These are phyloP conservation scores for Diaporthe velutina DNA, from an alignment of 2,329 filamentous ascomycete species.

Conservation along the genomic window DNA sequence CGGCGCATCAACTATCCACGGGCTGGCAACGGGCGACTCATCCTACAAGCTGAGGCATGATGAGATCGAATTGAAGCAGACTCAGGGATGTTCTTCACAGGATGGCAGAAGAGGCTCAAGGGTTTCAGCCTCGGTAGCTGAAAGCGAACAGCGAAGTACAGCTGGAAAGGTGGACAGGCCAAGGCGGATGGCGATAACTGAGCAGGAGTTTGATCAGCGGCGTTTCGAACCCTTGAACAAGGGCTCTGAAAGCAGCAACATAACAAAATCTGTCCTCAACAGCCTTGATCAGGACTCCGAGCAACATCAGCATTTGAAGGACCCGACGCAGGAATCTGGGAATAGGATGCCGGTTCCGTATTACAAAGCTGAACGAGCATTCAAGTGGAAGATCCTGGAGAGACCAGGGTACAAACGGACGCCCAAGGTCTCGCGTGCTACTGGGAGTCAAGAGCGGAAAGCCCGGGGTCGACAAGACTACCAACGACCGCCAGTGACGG, in stretches of 20 bases:
- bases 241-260: not conserved
- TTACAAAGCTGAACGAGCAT: not conserved
- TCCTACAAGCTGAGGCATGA: not conserved
- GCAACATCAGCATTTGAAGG: not conserved
- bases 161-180: not conserved
- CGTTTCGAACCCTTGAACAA: no score
- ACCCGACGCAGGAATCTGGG: not conserved
- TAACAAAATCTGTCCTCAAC: not conserved
- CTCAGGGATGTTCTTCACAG: not conserved
- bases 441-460: not conserved
- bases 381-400: conserved; percentile 13
- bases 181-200: conserved; percentile 18
- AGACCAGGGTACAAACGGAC: not conserved
- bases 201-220: not conserved
- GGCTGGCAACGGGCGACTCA: not conserved
- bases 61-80: not conserved
- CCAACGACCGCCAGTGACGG: not conserved
- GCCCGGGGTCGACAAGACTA: not conserved
- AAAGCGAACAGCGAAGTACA: not conserved
- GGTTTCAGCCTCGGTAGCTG: not conserved
- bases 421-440: not conserved
- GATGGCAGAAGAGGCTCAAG: not conserved
- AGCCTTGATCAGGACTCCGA: not conserved
- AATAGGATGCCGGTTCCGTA: not conserved
- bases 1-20: not conserved